Percentiles rank a stretch among this genome's conserved stretches.
Evolutionary conservation across 768 basidiomycete species (phyloP).

Genomic region (Candolleomyces efflorescens): DNA sequence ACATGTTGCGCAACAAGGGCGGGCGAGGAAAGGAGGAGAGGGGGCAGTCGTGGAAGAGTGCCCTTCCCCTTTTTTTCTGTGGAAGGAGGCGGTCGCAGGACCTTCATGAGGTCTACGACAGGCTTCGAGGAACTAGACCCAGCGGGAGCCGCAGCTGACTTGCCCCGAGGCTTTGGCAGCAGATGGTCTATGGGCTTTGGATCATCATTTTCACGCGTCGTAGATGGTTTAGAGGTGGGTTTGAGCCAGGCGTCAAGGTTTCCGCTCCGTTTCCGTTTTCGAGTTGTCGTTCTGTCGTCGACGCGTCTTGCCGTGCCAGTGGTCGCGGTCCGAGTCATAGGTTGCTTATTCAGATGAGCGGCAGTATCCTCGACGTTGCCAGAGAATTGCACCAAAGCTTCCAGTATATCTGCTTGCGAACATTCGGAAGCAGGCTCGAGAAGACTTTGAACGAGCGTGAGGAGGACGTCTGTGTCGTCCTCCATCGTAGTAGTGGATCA

Average conservation of each 20-base stretch:
- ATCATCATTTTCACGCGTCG: not conserved
- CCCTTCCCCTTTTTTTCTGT: conserved; percentile 19
- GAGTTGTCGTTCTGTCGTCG: not conserved
- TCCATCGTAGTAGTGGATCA: conserved; percentile 28
- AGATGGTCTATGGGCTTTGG: not conserved
- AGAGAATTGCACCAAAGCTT: conserved; percentile 50
- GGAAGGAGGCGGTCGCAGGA: conserved; percentile 50
- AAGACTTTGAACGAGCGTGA: conserved; percentile 65
- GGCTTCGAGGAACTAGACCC: conserved; percentile 20
- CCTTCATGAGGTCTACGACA: conserved; percentile 45
- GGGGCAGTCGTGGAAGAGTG: conserved; percentile 41
- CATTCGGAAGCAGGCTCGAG: conserved; percentile 24
- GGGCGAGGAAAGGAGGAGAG: conserved; percentile 59
- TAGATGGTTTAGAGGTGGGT: conserved; percentile 16
- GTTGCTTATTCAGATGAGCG: conserved; percentile 11
- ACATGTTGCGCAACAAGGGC: conserved; percentile 63
- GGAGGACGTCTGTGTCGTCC: conserved; percentile 61
- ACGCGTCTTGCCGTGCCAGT: not conserved
- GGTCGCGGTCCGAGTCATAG: conserved; percentile 25
- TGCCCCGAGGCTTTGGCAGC: conserved; percentile 2
- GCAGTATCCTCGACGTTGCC: conserved; percentile 58
- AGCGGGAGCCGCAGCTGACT: conserved; percentile 10
- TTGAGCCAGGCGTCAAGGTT: conserved; percentile 57
- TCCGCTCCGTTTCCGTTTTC: conserved; percentile 36
- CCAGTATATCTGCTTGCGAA: conserved; percentile 43